Evolutionary conservation across 148 eudicot species (phyloP).

Genomic region (Euryodendron excelsum): DNA sequence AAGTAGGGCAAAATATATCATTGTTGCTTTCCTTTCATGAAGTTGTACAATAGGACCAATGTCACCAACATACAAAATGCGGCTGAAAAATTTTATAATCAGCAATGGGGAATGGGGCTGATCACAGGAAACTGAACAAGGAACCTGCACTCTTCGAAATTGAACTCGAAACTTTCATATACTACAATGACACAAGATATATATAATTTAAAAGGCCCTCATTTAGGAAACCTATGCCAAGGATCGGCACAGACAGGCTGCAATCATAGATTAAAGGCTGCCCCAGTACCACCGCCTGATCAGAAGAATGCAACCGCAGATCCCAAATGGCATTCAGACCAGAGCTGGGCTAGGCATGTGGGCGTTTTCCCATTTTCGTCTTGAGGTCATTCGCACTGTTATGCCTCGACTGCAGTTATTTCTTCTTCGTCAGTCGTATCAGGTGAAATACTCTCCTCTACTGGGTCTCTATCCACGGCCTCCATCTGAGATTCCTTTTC

Average conservation of each 20-base stretch:
- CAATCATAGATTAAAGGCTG: background rate
- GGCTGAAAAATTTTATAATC: background rate
- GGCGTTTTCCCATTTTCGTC: background rate
- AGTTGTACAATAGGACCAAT: background rate
- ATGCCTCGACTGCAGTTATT: constrained; percentile 52
- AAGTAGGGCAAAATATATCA: background rate
- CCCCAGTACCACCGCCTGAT: background rate
- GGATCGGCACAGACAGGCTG: background rate
- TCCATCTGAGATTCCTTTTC: constrained; percentile 30
- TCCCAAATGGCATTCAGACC: background rate
- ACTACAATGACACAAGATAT: background rate
- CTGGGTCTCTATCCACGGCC: constrained; percentile 25
- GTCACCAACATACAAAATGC: background rate
- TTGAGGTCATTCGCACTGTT: background rate
- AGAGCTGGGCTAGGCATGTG: background rate
- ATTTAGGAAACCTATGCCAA: background rate
- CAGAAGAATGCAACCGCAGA: constrained; percentile 8
- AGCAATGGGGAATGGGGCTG: constrained; percentile 8
- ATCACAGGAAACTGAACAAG: background rate
- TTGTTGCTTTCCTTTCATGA: background rate
- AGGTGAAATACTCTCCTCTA: constrained; percentile 36
- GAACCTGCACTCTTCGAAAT: background rate
- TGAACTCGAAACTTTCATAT: background rate
- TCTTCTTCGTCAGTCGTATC: constrained; percentile 67
- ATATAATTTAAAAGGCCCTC: background rate